Conservation (phyloP, 768 basidiomycete species). For the Psilocybe azurescens region DNA sequence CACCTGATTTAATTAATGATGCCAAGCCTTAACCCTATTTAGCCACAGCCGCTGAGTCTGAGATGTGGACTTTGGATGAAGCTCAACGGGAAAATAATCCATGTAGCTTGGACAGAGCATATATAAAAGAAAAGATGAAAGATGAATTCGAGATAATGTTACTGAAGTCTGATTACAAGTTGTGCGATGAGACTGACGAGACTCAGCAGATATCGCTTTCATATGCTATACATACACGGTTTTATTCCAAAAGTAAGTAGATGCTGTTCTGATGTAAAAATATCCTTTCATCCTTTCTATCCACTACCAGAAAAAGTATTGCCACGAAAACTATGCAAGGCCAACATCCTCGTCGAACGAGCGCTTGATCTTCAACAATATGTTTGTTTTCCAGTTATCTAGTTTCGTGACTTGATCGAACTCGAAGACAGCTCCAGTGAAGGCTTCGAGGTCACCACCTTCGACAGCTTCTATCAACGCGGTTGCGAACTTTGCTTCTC, state of each 20-base stretch:
- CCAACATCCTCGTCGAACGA: conserved; percentile 57
- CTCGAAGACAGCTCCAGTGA: conserved; percentile 86
- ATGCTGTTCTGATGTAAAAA: conserved; percentile 4
- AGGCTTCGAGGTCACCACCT: conserved; percentile 57
- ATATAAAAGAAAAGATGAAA: too few relatives aligned
- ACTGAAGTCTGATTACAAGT: too few relatives aligned
- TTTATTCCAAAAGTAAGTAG: conserved; percentile 2
- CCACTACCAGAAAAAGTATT: not conserved
- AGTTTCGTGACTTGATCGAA: conserved; percentile 92
- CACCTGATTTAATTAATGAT: too few relatives aligned
- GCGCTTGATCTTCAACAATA: conserved; percentile 91
- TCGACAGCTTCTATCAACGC: conserved; percentile 76
- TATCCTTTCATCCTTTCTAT: not conserved
- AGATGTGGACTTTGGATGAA: too few relatives aligned
- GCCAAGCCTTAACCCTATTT: too few relatives aligned
- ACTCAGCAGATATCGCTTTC: not conserved
- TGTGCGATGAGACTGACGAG: too few relatives aligned
- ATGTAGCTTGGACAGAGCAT: too few relatives aligned
- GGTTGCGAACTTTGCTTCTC: conserved; percentile 89
- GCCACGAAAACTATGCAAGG: conserved; percentile 34
- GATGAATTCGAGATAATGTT: not conserved
- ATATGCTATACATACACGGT: not conserved
- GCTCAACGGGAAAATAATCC: too few relatives aligned
- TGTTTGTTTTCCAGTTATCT: conserved; percentile 95
- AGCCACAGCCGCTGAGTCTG: too few relatives aligned